Base-by-base conservation (phyloP, 2,329 filamentous ascomycete genomes). In the Talaromyces sp. region DNA sequence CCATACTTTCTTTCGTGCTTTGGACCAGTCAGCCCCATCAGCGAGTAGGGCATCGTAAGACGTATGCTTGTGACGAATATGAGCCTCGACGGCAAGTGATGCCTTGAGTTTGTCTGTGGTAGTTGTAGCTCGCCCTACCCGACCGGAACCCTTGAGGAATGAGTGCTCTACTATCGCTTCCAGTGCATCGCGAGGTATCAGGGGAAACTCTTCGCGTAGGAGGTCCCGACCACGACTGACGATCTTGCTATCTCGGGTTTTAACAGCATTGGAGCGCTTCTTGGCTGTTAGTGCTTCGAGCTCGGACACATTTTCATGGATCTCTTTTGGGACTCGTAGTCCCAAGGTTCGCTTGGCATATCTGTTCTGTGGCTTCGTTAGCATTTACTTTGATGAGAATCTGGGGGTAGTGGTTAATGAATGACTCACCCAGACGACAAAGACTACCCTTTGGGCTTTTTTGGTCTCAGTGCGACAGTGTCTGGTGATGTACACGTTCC, bases 41-140 rank as follows among this genome's bases (percentile, higher is more conserved):
- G 59, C 49, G 1, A 75, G 64, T 19, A 76, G 47, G 6, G 44
- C 47, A 6, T 78, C 75, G 45, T 77, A 78, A 0, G 65, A 60
- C 1, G 74, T 78, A 56, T 73, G 71, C 4, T 58, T 64, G 57
- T 78, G 75, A 20, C 75, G 64, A 49, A 78, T 73, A 63, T 77
- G 72, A 27, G 75, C 75, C 49, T 75, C 70, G 11, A 77, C 74
- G 1, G 75, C 75, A 35, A 77, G 51, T 3, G 59, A 51, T 1
- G 69, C 71, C 44, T 75, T 75, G 3, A 56, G 54, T 20, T 71
- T 56, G 7, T 77, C 72, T 0, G 65, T 63, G 3, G 58, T 59
- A 8, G 47, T 68, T n/a, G 62, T 52, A 1, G 65, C 68, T 1
- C 74, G 67, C 1, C 75, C 75, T 0, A 78, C 73, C 13, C 74